Base-by-base conservation (phyloP, 371 early-diverging fungal genomes). In the Mortierella sp. region DNA sequence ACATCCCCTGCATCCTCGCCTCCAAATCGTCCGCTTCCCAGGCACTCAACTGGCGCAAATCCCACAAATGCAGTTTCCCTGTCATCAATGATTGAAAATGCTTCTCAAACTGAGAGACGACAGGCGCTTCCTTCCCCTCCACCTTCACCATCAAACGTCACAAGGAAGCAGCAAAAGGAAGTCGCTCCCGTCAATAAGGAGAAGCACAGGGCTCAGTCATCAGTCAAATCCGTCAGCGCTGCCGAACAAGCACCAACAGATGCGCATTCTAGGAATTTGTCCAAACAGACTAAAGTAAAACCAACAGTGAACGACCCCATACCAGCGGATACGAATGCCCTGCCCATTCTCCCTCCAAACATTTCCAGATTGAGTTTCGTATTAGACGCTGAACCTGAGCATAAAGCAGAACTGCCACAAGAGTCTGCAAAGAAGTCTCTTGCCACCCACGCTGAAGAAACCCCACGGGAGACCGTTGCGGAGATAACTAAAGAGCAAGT, bases 111-210 rank as follows among this genome's bases (percentile, higher is more conserved):
- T 30, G 62, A 66, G 18, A 49, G 32, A 26, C 59, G 35, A 10
- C 62, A 66, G 30, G 18, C 64, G 3, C 39, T 76, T 52, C 77
- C 77, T 49, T 76, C 77, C 3, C 77, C 77, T 32, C 77, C 77
- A 30, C 64, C 64, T 12, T 76, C 77, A 18, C 77, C 77, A 22
- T 28, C 22, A 18, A 57, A 65, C 6, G 49, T 55, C 58, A 54
- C 18, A 30, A 54, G 51, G 20, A 16, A 37, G 16, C 26, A 18
- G 28, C 32, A 32, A 28, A 30, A 32, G 39, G 37, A 16, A 37
- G 0, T 18, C 32, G 20, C 30, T 37, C 37, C 62, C 10, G 35
- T 61, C 10, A 37, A 61, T n/a, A 8, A 61, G 5, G n/a, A 32
- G 39, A 61, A 61, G 1, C 37, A 39, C 14, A 52, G n/a, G n/a